These are phyloP conservation scores for Calonectria honghensis DNA, from an alignment of 2,329 filamentous ascomycete genomes.

Conservation along the genomic window DNA sequence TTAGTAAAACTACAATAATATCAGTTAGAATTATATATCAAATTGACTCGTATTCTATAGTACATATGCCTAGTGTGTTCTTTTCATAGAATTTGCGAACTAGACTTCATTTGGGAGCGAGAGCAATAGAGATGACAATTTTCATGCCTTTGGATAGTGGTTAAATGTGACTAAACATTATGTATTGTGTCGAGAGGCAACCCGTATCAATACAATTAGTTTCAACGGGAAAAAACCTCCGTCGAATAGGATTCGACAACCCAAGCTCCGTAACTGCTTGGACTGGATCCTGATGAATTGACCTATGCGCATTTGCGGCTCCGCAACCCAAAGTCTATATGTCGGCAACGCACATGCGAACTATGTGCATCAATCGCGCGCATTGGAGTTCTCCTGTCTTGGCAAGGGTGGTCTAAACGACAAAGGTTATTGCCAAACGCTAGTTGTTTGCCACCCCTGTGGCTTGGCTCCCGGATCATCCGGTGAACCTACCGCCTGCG, in stretches of 20 bases:
- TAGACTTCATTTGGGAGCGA: no score
- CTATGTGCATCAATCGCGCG: background rate
- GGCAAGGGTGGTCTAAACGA: background rate
- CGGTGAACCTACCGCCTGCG: background rate
- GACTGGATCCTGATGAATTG: background rate
- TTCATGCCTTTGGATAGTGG: background rate
- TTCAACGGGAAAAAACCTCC: background rate
- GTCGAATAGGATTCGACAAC: background rate
- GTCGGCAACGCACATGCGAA: background rate
- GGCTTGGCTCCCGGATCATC: conserved; percentile 2
- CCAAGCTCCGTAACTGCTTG: no score
- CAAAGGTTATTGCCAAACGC: conserved; percentile 1
- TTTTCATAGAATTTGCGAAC: background rate
- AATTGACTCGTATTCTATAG: background rate
- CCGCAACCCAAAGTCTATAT: background rate
- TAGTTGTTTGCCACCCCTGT: background rate
- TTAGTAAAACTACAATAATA: background rate
- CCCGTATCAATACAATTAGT: background rate
- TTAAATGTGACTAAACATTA: background rate
- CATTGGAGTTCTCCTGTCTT: background rate
- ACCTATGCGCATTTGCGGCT: background rate
- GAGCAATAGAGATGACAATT: background rate
- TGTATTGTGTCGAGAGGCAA: background rate
- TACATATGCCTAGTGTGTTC: background rate
- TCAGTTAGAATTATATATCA: background rate